Evolutionary conservation across 1,284 basidiomycete genomes (phyloP).

Genomic region (Caloboletus inedulis): DNA sequence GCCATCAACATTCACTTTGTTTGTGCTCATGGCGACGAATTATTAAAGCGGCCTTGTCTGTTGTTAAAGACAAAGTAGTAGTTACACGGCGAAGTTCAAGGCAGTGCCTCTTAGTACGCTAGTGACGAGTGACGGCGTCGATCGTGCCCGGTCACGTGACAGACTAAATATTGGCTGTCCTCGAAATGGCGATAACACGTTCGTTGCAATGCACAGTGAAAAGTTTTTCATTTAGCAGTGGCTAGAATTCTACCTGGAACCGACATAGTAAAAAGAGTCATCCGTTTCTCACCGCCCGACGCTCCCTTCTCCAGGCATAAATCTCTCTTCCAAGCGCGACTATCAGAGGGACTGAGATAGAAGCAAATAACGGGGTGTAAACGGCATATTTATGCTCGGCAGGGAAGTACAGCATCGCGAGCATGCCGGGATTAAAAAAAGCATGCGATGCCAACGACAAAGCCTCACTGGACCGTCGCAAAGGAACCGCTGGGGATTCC

Average conservation of each 20-base stretch:
- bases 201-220: conserved; percentile 14
- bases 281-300: conserved; percentile 22
- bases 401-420: conserved; percentile 94
- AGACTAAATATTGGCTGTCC: neutral
- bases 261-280: conserved; percentile 10
- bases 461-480: conserved; percentile 66
- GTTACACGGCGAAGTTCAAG: neutral
- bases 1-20: conserved; percentile 68
- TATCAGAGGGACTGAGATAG: conserved; percentile 78
- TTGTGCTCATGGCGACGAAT: conserved; percentile 37
- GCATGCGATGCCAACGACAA: conserved; percentile 78
- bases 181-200: no score
- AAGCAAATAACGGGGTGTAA: conserved; percentile 90
- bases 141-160: conserved; percentile 30
- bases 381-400: conserved; percentile 95
- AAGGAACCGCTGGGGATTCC: conserved; percentile 45
- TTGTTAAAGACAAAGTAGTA: conserved; percentile 5
- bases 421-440: conserved; percentile 96
- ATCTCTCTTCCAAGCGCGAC: conserved; percentile 73
- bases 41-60: conserved; percentile 10
- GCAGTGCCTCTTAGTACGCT: neutral
- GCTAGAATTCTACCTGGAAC: conserved; percentile 11
- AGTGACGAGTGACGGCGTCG: no score
- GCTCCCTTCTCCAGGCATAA: conserved; percentile 48
- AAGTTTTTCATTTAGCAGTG: conserved; percentile 9